Evolutionary conservation across 2,329 filamentous ascomycete genomes (phyloP), one percentile per base, ranked within the genome.

Genomic region (Leptographium procerum): DNA sequence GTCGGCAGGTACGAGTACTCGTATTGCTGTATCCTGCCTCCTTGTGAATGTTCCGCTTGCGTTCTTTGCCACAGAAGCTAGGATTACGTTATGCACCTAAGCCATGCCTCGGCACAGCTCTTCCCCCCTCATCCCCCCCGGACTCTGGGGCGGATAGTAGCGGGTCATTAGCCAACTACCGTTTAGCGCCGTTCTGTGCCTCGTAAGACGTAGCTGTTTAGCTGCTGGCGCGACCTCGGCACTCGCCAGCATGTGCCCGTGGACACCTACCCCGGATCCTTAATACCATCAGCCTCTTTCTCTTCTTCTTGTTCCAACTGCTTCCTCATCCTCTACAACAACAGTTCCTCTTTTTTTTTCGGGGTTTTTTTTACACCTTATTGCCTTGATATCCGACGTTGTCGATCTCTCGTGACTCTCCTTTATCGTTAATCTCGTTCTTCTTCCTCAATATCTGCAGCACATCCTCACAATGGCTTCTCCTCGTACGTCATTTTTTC

Each of bases 381-480:
- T n/a, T 45, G 24, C 10, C 22, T 43, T 43, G 14, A 26, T 13
- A 24, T 26, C 14, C 47, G 47, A 16, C 47, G 9, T 6, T 28
- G 24, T 14, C 11, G 31, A n/a, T 16, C 22, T 31, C 34, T 22
- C 1, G 13, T n/a, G n/a, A 11, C 28, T n/a, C 36, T 16, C 28
- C 9, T 34, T n/a, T 43, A 4, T 36, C 34, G 33, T 45, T 45
- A 33, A 26, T 22, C 48, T 34, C 9, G 43, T 47, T 51, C 24
- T 19, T 53, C 52, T 55, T 48, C 45, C 56, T 52, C 55, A 16
- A 51, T 59, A 8, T 26, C 45, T 26, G 47, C 55, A 57, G 55
- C 61, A 58, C 11, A n/a, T 60, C 60, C 57, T 59, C 72, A 75
- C 63, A 64, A 91, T 91, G 88, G 85, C 88, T 64, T 90, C 88